Evolutionary conservation across 2,329 filamentous ascomycete genomes (phyloP), one percentile per base, ranked within the genome.

Genomic region (Fusarium illudens): DNA sequence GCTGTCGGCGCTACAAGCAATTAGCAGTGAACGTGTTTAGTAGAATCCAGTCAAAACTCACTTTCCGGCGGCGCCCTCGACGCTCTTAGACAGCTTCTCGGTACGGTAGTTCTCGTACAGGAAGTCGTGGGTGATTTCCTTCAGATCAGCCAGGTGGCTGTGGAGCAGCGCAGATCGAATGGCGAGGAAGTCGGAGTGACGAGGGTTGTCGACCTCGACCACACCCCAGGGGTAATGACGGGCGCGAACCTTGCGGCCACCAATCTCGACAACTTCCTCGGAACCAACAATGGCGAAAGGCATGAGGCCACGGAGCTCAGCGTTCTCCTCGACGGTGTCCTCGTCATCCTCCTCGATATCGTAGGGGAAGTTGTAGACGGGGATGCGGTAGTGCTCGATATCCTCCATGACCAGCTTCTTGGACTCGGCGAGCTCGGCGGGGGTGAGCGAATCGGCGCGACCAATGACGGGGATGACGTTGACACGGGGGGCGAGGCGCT

Each of bases 321-420:
- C 96, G 76, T 99, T 99, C 84, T 99, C 96, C 84, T 99, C 96
- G 19, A 99, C 95, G 1, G 96, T 99, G 78, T 99, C 96, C 84
- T 99, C 96, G 73, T 99, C 96, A 75, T 99, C 96, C 85, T 99
- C 96, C 83, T 99, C 96, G 65, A 99, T 97, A 75, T 99, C 96
- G 84, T 99, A 99, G 51, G 96, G 96, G 87, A 99, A 99, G 88
- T 99, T 99, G 89, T 99, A 99, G 71, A 99, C 95, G 48, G 96
- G 96, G 75, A 99, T 99, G 79, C 96, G 92, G 86, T 99, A 99
- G 83, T 99, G 96, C 84, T 99, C 96, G 75, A 99, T 99, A 79
- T 99, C 96, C 86, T 99, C 96, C 96, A 99, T 99, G 78, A 99
- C 94, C 66, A 99, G 89, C 87, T 98, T 99, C 90, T 99, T 99